phyloP scores from a whole-genome alignment of 805 yeast genomes.

The Myxozyma sirexii region DNA sequence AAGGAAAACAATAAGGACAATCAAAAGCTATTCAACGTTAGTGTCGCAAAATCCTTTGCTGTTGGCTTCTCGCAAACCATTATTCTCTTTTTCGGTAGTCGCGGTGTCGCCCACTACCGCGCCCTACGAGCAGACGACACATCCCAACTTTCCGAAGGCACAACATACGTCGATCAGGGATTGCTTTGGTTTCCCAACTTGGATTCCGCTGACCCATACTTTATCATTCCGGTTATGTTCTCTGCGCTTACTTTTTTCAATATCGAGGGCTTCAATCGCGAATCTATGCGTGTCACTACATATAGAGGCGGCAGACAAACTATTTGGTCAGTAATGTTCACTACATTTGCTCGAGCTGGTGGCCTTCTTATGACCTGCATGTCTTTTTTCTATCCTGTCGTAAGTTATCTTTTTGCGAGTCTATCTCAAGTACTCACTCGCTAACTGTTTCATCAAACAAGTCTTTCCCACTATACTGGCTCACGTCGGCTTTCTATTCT shows the following conservation, averaged over 20 bases:
- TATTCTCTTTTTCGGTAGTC: constrained; percentile 20
- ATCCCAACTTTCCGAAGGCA: not conserved
- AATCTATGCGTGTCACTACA: not conserved
- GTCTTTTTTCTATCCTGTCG: constrained; percentile 82
- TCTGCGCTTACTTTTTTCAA: constrained; percentile 75
- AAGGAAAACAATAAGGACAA: not conserved
- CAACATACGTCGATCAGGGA: constrained; percentile 42
- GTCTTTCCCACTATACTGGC: constrained; percentile 67
- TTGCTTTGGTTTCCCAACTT: constrained; percentile 65
- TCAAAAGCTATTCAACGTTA: constrained; percentile 7
- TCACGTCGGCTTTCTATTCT: constrained; percentile 79
- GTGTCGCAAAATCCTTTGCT: constrained; percentile 5
- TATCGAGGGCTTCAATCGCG: constrained; percentile 44
- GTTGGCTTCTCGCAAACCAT: constrained; percentile 19
- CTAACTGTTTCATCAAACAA: not conserved
- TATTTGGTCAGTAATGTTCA: not conserved
- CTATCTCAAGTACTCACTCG: not conserved
- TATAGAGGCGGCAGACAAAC: not conserved
- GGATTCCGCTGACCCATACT: constrained; percentile 61
- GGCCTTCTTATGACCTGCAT: constrained; percentile 80
- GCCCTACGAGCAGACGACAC: constrained; percentile 11
- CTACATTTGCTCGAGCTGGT: constrained; percentile 57
- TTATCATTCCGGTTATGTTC: constrained; percentile 66
- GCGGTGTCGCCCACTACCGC: constrained; percentile 26
- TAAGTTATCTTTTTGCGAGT: constrained; percentile 48